Base-by-base conservation (phyloP, 2,329 filamentous ascomycete species). In the Plectosphaerella cucumerina region DNA sequence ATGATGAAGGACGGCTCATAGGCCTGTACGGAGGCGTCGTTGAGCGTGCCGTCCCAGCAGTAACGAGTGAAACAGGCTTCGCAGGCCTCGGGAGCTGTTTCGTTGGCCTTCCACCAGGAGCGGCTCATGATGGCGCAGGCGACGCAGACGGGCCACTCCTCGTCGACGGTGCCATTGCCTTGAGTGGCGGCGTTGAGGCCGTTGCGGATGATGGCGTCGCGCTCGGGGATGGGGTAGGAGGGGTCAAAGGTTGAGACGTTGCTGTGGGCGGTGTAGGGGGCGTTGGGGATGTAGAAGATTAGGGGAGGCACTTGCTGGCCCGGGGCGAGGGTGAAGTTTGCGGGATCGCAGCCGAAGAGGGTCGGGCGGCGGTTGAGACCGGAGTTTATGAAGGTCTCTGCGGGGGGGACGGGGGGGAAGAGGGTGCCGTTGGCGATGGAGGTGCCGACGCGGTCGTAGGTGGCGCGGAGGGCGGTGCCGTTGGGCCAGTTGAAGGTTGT, bases 21-120 rank as follows among this genome's bases (percentile, higher is more conserved):
- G 26, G 41, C 57, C 8, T 44, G 34, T 4, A 53, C 51, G 31
- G 56, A 53, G 8, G 37, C 46, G 1, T 52, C 53, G 48, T 64
- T 63, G 17, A 62, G 59, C 1, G 81, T 89, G n/a, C 94, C 94
- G 65, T 97, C 82, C 94, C 94, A 99, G 79, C 94, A 99, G 73
- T 97, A 97, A 18, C 74, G 69, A 12, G 74, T 58, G 68, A 97
- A 97, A 72, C 94, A 99, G 47, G 77, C 62, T 42, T 71, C 75
- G 72, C 94, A 99, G 10, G 81, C 82, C 1, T 79, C 75, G 0
- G 93, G 93, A 1, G 92, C 77, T 0, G 71, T 56, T 1, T 86
- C 87, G 17, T 77, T 75, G 0, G 89, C 93, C 47, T 90, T 80
- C 54, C 83, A 76, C 57, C 94, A 81, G 58, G 86, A 90, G 54